Conservation (phyloP, 108 stramenopile species). For the Fragilariopsis cylindrus region DNA sequence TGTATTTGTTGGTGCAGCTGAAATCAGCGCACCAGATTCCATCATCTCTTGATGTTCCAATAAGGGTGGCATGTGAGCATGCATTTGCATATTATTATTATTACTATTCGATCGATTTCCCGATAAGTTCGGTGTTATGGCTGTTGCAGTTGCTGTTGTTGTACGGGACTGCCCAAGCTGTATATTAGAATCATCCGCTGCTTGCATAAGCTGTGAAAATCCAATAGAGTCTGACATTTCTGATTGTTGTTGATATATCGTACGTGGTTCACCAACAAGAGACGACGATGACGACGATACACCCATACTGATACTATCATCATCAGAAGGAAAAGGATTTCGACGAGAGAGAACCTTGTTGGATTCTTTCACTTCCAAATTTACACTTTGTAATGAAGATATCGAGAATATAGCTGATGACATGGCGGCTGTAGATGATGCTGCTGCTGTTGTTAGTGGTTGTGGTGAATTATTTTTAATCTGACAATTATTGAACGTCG, state of each 20-base stretch:
- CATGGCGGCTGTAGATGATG: conserved; percentile 11
- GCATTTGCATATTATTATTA: too few species aligned
- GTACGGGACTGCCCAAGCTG: not conserved
- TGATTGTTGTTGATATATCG: not conserved
- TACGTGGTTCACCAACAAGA: not conserved
- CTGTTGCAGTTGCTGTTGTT: not conserved
- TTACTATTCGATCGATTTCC: not conserved
- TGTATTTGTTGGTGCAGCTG: not conserved
- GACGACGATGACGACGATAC: too few species aligned
- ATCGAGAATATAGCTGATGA: conserved; percentile 16
- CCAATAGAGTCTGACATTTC: conserved; percentile 8
- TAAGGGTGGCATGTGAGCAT: conserved; percentile 12
- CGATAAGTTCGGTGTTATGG: not conserved
- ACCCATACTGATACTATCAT: too few species aligned
- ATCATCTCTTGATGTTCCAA: conserved; percentile 14
- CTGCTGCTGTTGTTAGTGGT: conserved; percentile 12
- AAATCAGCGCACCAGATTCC: conserved; percentile 30
- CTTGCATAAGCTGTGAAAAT: conserved; percentile 51
- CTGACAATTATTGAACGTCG: not conserved
- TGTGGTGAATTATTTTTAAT: conserved; percentile 8
- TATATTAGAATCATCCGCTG: conserved; percentile 39
- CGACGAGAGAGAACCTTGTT: not conserved
- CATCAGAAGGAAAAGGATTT: too few species aligned
- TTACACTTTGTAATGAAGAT: not conserved
- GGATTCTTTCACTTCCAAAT: not conserved